Conservation (phyloP, 768 basidiomycete species). For the Xerocomus brunneocitrinus region DNA sequence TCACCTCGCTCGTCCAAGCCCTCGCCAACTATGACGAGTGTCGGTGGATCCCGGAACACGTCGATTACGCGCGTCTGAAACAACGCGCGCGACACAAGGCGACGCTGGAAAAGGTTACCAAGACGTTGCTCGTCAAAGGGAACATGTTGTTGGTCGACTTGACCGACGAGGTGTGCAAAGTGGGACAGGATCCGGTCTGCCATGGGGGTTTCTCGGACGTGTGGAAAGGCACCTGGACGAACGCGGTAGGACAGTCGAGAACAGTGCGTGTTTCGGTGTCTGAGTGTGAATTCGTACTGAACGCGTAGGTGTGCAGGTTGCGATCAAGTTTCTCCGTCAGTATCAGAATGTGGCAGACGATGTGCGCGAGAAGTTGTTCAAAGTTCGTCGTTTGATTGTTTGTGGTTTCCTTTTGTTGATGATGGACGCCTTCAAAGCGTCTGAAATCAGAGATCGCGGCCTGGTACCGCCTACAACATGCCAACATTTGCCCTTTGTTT, state of each 20-base stretch:
- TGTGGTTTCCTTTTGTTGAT: background rate
- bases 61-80: conserved; percentile 52
- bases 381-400: conserved; percentile 29
- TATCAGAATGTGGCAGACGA: conserved; percentile 45
- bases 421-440: conserved; percentile 33
- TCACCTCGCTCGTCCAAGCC: conserved; percentile 47
- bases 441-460: conserved; percentile 53
- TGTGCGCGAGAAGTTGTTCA: conserved; percentile 48
- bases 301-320: conserved; percentile 37
- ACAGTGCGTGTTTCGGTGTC: conserved; percentile 10
- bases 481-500: conserved; percentile 50
- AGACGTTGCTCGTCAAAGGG: conserved; percentile 50
- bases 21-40: conserved; percentile 56
- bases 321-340: conserved; percentile 51
- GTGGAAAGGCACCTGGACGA: conserved; percentile 55
- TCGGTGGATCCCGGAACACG: conserved; percentile 48
- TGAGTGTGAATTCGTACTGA: background rate
- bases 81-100: conserved; percentile 57
- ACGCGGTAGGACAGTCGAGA: conserved; percentile 35
- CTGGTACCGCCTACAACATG: conserved; percentile 55
- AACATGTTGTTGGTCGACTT: conserved; percentile 47
- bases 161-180: conserved; percentile 48
- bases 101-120: conserved; percentile 49
- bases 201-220: conserved; percentile 59
- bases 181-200: conserved; percentile 45